Evolutionary conservation across 176 grass and related monocot genomes (phyloP), one percentile per base, ranked within the genome.

Genomic region (Phoenix roebelenii): DNA sequence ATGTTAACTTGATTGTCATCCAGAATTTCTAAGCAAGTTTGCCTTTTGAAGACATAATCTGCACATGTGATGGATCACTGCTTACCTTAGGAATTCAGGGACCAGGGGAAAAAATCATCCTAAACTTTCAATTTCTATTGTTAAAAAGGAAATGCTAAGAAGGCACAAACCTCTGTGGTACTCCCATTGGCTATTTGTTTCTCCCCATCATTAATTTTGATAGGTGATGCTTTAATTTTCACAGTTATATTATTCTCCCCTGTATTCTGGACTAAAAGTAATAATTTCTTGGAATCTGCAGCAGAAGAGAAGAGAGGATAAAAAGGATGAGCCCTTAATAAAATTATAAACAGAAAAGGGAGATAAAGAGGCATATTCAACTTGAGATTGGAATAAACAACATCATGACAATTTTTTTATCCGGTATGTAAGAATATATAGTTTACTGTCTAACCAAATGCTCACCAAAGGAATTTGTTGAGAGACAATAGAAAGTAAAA

Each of bases 231-330:
- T 79, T 72, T 66, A 61, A 89, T 17, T 30, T 66, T 23, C 26
- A 89, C 52, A 0, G 30, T 48, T 44, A 95, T 58, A 20, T 25
- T 52, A 67, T 78, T 72, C 61, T 83, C 53, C 5, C 73, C 76
- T 30, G 65, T 59, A 75, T 89, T 89, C 58, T 29, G 20, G 54
- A 89, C 66, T 76, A 89, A 0, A 69, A 89, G 26, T 64, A 50
- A 73, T 54, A 82, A 18, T 51, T 60, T 51, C 63, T 25, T 72
- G 19, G 64, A 69, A 86, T 51, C 85, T 95, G 85, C 66, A 7
- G 73, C 23, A 66, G 75, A 39, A 69, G 65, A 74, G 5, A 64
- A 5, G 63, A 55, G 65, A 61, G 1, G 44, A 16, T 18, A 60
- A 22, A 49, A 60, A 25, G 9, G 35, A 9, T 44, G 35, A 44